Evolutionary conservation across 257 asterid species (phyloP).

Genomic region (Datura wrightii): DNA sequence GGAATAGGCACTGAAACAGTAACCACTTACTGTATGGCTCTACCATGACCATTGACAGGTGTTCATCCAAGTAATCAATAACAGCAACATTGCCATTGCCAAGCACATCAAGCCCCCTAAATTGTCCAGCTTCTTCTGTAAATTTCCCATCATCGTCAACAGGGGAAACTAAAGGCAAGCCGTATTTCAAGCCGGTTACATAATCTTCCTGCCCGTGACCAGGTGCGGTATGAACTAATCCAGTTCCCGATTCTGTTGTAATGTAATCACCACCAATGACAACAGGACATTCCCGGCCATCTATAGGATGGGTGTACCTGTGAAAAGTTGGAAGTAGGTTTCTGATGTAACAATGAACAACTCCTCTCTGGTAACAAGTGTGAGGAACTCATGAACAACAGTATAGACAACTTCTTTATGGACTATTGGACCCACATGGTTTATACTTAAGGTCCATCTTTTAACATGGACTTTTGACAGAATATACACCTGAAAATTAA

Average conservation of each 20-base stretch:
- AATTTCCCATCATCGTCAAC: constrained; percentile 91
- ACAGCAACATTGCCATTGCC: constrained; percentile 86
- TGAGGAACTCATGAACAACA: constrained; percentile 22
- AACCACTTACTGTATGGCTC: constrained; percentile 92
- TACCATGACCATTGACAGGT: constrained; percentile 76
- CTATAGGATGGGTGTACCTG: constrained; percentile 89
- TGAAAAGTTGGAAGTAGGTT: constrained; percentile 33
- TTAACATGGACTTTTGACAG: constrained; percentile 2
- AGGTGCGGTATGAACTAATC: constrained; percentile 98
- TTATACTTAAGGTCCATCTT: not conserved
- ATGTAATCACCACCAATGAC: constrained; percentile 95
- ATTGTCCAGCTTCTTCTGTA: constrained; percentile 94
- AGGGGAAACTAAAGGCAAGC: constrained; percentile 82
- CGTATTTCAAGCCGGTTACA: constrained; percentile 86
- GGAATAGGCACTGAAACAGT: constrained; percentile 28
- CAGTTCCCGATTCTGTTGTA: constrained; percentile 97
- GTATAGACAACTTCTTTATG: constrained; percentile 2
- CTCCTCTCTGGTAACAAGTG: constrained; percentile 7
- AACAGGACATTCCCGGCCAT: constrained; percentile 82
- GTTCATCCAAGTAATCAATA: constrained; percentile 75
- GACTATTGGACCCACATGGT: not conserved
- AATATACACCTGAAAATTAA: constrained; percentile 3
- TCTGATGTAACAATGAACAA: constrained; percentile 10
- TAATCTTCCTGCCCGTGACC: constrained; percentile 99
- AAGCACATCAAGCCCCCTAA: constrained; percentile 87